Conservation (phyloP, 148 eudicot genomes). For the Hydrangea macrophylla region DNA sequence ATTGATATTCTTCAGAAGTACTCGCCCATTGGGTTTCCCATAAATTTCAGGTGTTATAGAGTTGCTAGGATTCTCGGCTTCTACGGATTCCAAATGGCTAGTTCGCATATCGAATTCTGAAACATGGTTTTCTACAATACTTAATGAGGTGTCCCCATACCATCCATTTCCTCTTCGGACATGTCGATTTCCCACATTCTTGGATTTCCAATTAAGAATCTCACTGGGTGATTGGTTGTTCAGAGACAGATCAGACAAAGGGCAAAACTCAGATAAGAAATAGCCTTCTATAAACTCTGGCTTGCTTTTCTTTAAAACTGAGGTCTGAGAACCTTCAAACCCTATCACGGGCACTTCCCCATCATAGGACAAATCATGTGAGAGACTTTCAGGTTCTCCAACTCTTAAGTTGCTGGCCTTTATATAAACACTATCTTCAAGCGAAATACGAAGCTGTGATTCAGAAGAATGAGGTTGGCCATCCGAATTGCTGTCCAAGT, state of each 20-base stretch:
- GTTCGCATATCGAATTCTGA: conserved; percentile 30
- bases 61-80: conserved; percentile 18
- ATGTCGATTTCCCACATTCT: conserved; percentile 28
- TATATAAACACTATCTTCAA: conserved; percentile 22
- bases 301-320: conserved; percentile 26
- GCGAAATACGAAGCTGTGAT: conserved; percentile 23
- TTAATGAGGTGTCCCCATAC: conserved; percentile 53
- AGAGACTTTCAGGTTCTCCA: conserved; percentile 17
- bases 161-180: conserved; percentile 53
- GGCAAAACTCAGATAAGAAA: conserved; percentile 57
- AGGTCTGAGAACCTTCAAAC: conserved; percentile 27
- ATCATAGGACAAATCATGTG: conserved; percentile 13
- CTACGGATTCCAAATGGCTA: conserved; percentile 26
- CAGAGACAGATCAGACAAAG: conserved; percentile 49
- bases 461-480: conserved; percentile 25
- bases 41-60: conserved; percentile 20
- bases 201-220: conserved; percentile 21
- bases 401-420: conserved; percentile 19
- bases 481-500: conserved; percentile 24
- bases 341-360: conserved; percentile 19
- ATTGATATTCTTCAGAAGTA: conserved; percentile 58
- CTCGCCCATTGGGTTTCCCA: conserved; percentile 54
- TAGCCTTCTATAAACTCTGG: conserved; percentile 75
- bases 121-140: conserved; percentile 72
- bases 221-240: conserved; percentile 39